phyloP scores from a whole-genome alignment of 257 asterid genomes.

The Solanum gandarillasii region DNA sequence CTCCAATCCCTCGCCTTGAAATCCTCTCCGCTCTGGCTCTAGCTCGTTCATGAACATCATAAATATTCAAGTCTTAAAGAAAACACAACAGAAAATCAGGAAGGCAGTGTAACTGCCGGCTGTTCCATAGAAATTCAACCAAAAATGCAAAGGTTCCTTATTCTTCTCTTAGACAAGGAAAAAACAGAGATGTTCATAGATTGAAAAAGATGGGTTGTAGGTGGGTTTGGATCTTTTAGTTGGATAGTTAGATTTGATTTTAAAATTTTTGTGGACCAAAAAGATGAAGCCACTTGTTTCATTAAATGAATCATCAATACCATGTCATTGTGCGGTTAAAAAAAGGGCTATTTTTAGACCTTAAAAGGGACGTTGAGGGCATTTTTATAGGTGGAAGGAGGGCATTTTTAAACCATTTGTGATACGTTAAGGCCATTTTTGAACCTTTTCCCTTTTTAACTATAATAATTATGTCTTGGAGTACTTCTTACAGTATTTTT shows the following conservation, averaged over 20 bases:
- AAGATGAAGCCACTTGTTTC: neutral
- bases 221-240: neutral
- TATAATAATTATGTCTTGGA: neutral
- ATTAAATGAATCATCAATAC: neutral
- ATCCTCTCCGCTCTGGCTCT: slow-evolving; percentile 1
- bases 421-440: neutral
- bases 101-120: slow-evolving; percentile 15
- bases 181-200: neutral
- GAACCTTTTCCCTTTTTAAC: neutral
- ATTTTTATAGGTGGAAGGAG: neutral
- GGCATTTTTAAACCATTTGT: neutral
- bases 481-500: neutral
- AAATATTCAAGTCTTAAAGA: neutral
- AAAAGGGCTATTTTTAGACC: neutral
- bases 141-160: neutral
- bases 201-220: neutral
- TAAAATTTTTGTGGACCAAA: neutral
- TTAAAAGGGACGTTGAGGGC: neutral
- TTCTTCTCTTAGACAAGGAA: neutral
- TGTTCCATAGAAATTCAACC: neutral
- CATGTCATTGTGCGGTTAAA: neutral
- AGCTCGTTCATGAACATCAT: neutral
- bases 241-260: neutral
- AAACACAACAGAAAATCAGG: neutral
- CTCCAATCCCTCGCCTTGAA: slow-evolving; percentile 24